These are phyloP conservation scores for Lecanoromycetidae sp. DNA, from an alignment of 2,329 filamentous ascomycete genomes.

Conservation along the genomic window DNA sequence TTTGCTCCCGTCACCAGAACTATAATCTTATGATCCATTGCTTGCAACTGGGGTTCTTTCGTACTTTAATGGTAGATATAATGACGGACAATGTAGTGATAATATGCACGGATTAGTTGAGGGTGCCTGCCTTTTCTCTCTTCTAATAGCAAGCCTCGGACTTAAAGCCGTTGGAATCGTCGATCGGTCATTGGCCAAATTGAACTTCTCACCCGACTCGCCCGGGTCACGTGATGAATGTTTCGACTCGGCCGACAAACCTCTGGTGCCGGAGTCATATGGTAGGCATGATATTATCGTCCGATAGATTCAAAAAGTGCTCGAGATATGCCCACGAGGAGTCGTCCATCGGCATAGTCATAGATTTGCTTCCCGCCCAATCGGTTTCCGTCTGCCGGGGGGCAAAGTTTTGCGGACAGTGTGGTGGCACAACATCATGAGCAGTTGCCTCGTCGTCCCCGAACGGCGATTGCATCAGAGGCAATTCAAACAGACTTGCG, in stretches of 20 bases:
- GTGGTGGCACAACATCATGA: neutral
- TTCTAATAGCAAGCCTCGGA: neutral
- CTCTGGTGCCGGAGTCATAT: neutral
- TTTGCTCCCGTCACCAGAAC: conserved; percentile 51
- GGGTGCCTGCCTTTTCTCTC: neutral
- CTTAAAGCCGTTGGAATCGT: neutral
- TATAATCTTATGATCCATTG: neutral
- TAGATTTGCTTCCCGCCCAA: neutral
- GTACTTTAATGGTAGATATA: neutral
- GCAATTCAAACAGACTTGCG: neutral
- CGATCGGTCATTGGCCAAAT: neutral
- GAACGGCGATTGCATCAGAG: neutral
- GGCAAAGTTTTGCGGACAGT: neutral
- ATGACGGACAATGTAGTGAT: neutral
- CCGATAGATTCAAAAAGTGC: neutral
- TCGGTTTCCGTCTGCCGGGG: neutral
- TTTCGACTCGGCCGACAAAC: neutral
- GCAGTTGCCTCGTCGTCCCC: neutral
- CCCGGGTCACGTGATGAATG: neutral
- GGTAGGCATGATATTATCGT: neutral
- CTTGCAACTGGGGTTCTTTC: neutral
- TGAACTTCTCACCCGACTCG: neutral
- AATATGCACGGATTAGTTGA: neutral
- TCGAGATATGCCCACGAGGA: neutral
- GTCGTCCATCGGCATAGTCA: neutral